Evolutionary conservation across 192 early-diverging fungal species (phyloP), one percentile per base, ranked within the genome.

Genomic region (Haplosporangium gracile): DNA sequence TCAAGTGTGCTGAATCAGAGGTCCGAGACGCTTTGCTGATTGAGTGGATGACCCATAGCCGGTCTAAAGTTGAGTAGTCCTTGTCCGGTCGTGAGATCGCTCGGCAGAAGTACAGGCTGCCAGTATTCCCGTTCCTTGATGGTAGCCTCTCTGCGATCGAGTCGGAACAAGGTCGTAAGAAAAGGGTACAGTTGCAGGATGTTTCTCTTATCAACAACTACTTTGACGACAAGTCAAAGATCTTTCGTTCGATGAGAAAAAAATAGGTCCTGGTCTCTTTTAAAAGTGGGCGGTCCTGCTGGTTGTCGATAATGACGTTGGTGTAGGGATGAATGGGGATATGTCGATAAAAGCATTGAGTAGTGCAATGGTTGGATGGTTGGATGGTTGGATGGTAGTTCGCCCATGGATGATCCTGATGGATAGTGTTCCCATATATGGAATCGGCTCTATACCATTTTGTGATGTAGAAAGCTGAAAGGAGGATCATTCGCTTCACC

Each of bases 241-340:
- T 65, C 60, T 0, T 26, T 3, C 2, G 26, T 29, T 15, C 15
- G 60, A 26, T 15, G n/a, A 24, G n/a, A 65, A 65, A 55, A 83
- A 96, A 93, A 94, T 97, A 97, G 89, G 93, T 95, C 82, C 94
- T 94, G 89, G 94, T 91, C 72, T 15, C 26, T 32, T 26, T 29
- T 26, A 15, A 32, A 57, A 65, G 13, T 65, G 9, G 29, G 3
- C 26, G 60, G 11, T 65, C 5, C 29, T 65, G 24, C 60, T 32
- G 60, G 13, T 32, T 2, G 13, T 88, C 72, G 75, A 90, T 92
- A 83, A 93, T 94, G 79, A 94, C 94, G 93, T 96, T 97, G 80
- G 29, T 60, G 34, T 18, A 73, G 20, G 18, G 77, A 79, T 72
- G 16, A 71, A 68, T 74, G 18, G 32, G 32, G 70, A 71, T 71